Evolutionary conservation across 148 eudicot genomes (phyloP), one percentile per base, ranked within the genome.

Genomic region (Rhododendron griersonianum): DNA sequence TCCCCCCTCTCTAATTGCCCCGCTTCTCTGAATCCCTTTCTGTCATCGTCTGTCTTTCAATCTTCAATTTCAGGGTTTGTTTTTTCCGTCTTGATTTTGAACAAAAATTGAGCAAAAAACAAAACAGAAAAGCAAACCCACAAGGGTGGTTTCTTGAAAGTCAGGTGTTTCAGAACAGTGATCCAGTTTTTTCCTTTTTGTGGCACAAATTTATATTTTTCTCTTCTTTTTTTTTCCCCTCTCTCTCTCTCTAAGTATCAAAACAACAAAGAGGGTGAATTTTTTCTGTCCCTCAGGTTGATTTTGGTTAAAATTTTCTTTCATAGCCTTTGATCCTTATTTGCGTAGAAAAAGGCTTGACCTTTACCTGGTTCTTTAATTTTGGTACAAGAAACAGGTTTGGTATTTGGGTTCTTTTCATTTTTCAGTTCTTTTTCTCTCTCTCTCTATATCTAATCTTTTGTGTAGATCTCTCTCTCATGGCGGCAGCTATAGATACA

Each of bases 11-110:
- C 86, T 65, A 16, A 51, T 9, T 44, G 2, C 86, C 92, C 92
- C 92, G 88, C 92, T 91, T 89, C 92, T 91, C 87, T 78, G 71
- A 90, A 91, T 91, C 92, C 92, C 92, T 84, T 91, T 90, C 92
- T 90, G 92, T 90, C 82, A 87, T 90, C 87, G 87, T 90, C 91
- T 91, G 91, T 87, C 91, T 91, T 89, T 89, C 89, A 84, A 84
- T 73, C 51, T 79, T 59, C 55, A 65, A 39, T 83, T 85, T 85
- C 28, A 44, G 85, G 90, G 92, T 84, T 89, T 90, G 86, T 61
- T 83, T 90, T 87, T 87, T 57, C 86, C 86, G 57, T 30, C 77
- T 75, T 77, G 80, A 77, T 41, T 76, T 77, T 77, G 80, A 21
- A 77, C 80, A 78, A 84, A 45, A 45, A 21, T 16, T 21, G 16